Conservation (phyloP, 2,329 filamentous ascomycete species). For the Dryadomyces quercivorus region DNA sequence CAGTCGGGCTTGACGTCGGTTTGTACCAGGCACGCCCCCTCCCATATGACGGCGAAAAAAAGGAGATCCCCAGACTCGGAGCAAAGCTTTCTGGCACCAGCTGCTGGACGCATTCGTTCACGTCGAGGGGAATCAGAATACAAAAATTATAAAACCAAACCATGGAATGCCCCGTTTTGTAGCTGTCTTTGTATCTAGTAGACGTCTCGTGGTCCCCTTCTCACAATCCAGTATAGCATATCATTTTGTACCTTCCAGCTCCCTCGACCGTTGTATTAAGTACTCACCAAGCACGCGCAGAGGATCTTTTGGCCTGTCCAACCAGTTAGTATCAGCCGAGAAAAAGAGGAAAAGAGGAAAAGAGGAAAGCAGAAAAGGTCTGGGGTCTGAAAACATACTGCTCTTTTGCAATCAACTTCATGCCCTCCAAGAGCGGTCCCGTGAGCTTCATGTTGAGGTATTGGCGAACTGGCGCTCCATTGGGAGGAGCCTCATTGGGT, state of each 20-base stretch:
- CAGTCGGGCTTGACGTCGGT: not conserved
- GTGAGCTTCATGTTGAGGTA: conserved; percentile 64
- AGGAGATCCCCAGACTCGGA: not conserved
- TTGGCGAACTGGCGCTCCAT: conserved; percentile 56
- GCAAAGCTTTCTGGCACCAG: not conserved
- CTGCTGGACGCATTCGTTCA: not conserved
- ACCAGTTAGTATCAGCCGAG: conserved; percentile 5
- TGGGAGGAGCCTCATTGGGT: conserved; percentile 45
- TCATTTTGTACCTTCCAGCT: conserved; percentile 35
- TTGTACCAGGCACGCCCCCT: not conserved
- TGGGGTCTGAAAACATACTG: conserved; percentile 53
- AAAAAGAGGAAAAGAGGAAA: not conserved
- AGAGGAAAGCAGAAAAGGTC: too few relatives aligned
- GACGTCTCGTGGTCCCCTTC: not conserved
- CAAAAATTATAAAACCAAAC: not conserved
- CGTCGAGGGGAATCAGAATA: not conserved
- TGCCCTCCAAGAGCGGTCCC: conserved; percentile 55
- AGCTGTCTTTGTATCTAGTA: not conserved
- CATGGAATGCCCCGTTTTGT: not conserved
- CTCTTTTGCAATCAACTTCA: conserved; percentile 60
- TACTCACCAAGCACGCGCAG: conserved; percentile 59
- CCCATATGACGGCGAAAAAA: not conserved
- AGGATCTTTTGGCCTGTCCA: conserved; percentile 50
- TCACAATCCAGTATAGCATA: not conserved
- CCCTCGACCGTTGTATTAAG: conserved; percentile 54